Base-by-base conservation (phyloP, 129 eudicot species). In the Deinandra increscens region DNA sequence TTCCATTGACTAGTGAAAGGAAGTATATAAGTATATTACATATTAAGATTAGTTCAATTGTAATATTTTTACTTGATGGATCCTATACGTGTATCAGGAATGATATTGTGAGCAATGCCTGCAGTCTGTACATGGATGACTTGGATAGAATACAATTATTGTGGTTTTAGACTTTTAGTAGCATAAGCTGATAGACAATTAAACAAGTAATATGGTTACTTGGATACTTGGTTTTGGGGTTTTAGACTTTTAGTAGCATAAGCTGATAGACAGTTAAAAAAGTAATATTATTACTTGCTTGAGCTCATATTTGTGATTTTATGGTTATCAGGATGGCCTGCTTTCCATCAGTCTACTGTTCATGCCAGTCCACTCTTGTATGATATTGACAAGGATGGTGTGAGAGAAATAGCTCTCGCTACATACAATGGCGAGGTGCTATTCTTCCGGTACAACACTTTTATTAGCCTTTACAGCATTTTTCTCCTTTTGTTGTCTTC, bases 301-400 rank as follows among this genome's bases (percentile, higher is more conserved):
- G 70, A 62, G 9, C 71, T 63, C 6, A 44, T 41, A 20, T 19
- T 78, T 33, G 46, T 70, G 23, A 31, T 38, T 36, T 15, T 59
- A 66, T 64, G 45, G 62, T 75, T 55, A 58, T 82, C 80, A 94
- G 99, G 99, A 44, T 94, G 97, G 99, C 99, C 99, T 79, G 99
- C 99, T 68, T 94, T 85, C 73, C 99, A 94, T 70, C 95, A 94
- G 81, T 94, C 99, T 14, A 94, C 88, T 63, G 99, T 89, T 78
- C 99, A 94, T 82, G 86, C 99, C 36, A 94, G 97, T 75, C 99
- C 99, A 56, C 91, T 94, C 72, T 79, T 94, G 20, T 89, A 94
- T 71, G 99, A 89, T 70, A 89, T 94, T 78, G 99, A 94, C 79
- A 94, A 94, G 80, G 99, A 94, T 79, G 97, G 99, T 22, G 99